Percentiles rank a stretch among this genome's conserved stretches.
These are phyloP conservation scores for Samsoniella hepiali DNA, from an alignment of 2,329 filamentous ascomycete species.

Conservation along the genomic window DNA sequence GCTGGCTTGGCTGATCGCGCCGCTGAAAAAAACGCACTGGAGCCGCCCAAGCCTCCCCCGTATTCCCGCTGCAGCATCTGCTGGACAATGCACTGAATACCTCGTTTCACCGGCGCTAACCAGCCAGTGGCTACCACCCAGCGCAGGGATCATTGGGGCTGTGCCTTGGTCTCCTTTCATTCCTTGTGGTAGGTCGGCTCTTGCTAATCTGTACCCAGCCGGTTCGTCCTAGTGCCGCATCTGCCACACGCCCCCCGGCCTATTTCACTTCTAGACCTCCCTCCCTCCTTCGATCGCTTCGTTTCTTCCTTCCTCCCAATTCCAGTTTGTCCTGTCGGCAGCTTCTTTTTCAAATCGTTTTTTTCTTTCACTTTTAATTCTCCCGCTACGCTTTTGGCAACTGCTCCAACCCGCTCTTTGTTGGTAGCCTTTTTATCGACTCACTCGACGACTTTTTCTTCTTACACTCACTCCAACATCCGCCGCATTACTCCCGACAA, in stretches of 20 bases:
- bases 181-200: not conserved
- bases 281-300: slow-evolving; percentile 22
- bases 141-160: slow-evolving; percentile 7
- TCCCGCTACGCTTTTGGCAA: slow-evolving; percentile 15
- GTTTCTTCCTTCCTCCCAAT: slow-evolving; percentile 11
- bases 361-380: slow-evolving; percentile 24
- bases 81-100: not conserved
- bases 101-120: not conserved
- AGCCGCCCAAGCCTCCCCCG: not conserved
- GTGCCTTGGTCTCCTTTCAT: slow-evolving; percentile 12
- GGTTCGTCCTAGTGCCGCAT: too few species aligned
- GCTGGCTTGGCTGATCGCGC: too few species aligned
- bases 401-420: slow-evolving; percentile 36
- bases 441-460: slow-evolving; percentile 19
- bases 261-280: slow-evolving; percentile 14
- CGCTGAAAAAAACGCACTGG: too few species aligned
- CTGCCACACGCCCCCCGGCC: slow-evolving; percentile 1
- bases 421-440: slow-evolving; percentile 29
- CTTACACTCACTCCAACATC: slow-evolving; percentile 22
- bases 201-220: not conserved
- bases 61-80: not conserved
- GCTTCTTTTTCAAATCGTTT: slow-evolving; percentile 18
- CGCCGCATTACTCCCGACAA: slow-evolving; percentile 18
- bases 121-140: not conserved
- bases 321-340: slow-evolving; percentile 16